A percentile compares a stretch with the other conserved stretches of the same genome.
phyloP scores from a whole-genome alignment of 306 rosid species.

The Rosa lucieae region DNA sequence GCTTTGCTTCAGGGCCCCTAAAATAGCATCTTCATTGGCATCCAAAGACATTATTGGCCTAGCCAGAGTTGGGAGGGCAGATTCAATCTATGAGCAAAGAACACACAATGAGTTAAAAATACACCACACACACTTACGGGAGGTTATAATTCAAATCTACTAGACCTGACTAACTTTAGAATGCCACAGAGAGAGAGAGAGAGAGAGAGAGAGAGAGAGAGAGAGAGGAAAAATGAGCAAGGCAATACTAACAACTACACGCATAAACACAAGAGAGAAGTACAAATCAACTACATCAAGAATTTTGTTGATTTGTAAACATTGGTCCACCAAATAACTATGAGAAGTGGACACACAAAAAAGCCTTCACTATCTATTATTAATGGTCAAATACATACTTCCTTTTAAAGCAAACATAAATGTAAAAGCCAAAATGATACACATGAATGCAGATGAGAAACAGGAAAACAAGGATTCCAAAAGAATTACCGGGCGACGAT shows the following conservation, averaged over 20 bases:
- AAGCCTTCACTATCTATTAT: background rate
- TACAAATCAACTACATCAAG: background rate
- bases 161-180: background rate
- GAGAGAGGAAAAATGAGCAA: background rate
- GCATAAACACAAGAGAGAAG: too few species aligned
- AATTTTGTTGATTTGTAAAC: background rate
- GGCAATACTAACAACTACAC: too few species aligned
- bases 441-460: background rate
- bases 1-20: conserved; percentile 95
- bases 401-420: background rate
- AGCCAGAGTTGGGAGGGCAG: conserved; percentile 91
- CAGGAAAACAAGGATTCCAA: conserved; percentile 11
- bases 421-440: background rate
- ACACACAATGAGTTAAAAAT: conserved; percentile 21
- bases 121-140: conserved; percentile 12
- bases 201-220: background rate
- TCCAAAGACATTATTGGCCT: conserved; percentile 99
- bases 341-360: background rate
- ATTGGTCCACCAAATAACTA: background rate
- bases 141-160: conserved; percentile 9
- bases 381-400: background rate
- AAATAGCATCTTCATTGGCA: conserved; percentile 95
- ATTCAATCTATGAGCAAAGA: conserved; percentile 70
- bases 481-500: conserved; percentile 74
- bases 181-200: background rate